Base-by-base conservation (phyloP, 192 early-diverging fungal genomes). In the Lobulomyces angularis region DNA sequence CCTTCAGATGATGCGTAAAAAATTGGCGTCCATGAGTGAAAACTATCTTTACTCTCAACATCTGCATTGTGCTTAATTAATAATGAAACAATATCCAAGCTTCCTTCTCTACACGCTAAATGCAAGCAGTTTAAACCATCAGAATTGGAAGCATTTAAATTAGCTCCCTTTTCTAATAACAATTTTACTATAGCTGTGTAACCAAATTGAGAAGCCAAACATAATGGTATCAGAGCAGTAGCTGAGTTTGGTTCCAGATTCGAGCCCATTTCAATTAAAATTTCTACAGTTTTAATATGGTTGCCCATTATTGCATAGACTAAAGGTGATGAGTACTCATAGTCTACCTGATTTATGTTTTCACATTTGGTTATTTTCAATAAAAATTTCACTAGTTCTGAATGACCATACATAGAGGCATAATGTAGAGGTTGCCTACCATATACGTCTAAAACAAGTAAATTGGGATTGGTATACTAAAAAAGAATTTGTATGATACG, bases 1-100 rank as follows among this genome's bases (percentile, higher is more conserved):
- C 95, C 95, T 43, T 97, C 91, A 39, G 76, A 79, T 8, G 84
- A 86, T 0, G 90, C 84, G 60, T 86, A 95, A 42, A 99, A 99
- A n/a, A 95, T 54, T 0, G 95, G 90, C 3, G 90, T 83, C 95
- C 95, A 99, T 11, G 83, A 78, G 48, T 87, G 82, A 62, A 96
- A 89, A 54, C 81, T 80, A 55, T 99, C 95, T 2, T 63, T 55
- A 14, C 71, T 63, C 32, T 99, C 80, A n/a, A 86, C 65, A 12
- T 84, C 72, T 6, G 74, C 74, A 2, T 71, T 74, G 23, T 85
- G 67, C 3, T 60, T 63, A 21, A 92, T 80, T 18, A 99, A 56
- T 27, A 88, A 60, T 8, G 66, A 60, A 17, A 77, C 60, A 8
- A 99, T 63, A 3, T 71, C 69, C 3, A 66, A 55, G 48, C 81